Evolutionary conservation across 148 eudicot genomes (phyloP).

Genomic region (Chenopodium berlandieri): DNA sequence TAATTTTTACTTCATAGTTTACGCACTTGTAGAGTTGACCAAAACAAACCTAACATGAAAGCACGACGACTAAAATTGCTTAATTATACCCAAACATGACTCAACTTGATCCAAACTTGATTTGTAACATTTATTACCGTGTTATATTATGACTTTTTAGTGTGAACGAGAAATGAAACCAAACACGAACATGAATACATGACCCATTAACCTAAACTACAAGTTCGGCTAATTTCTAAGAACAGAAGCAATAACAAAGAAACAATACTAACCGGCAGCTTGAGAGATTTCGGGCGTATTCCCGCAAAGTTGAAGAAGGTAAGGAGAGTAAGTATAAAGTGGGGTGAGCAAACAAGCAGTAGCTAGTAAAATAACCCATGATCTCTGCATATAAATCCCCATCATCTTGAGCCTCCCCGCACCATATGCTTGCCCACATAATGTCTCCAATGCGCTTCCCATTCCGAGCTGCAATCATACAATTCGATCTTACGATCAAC

Average conservation of each 20-base stretch:
- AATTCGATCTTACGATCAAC: too few species aligned
- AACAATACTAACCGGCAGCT: conserved; percentile 50
- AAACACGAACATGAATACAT: neutral
- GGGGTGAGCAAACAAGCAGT: conserved; percentile 51
- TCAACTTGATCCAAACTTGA: neutral
- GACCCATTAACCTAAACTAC: neutral
- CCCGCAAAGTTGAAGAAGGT: conserved; percentile 53
- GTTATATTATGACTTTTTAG: too few species aligned
- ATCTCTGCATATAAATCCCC: conserved; percentile 79
- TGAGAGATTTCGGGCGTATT: conserved; percentile 53
- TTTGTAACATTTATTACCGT: too few species aligned
- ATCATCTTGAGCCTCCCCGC: conserved; percentile 64
- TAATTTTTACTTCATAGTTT: neutral
- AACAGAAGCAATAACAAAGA: neutral
- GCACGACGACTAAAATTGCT: neutral
- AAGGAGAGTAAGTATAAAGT: conserved; percentile 55
- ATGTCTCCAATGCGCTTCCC: conserved; percentile 84
- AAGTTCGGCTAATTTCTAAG: too few species aligned
- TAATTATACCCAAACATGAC: neutral
- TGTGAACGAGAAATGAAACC: neutral
- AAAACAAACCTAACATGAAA: neutral
- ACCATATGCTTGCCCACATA: conserved; percentile 84
- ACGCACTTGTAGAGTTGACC: neutral
- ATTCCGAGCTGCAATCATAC: conserved; percentile 55
- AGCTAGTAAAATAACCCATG: conserved; percentile 64